Base-by-base conservation (phyloP, 1,284 basidiomycete species). In the Kalmanozyma brasiliensis region DNA sequence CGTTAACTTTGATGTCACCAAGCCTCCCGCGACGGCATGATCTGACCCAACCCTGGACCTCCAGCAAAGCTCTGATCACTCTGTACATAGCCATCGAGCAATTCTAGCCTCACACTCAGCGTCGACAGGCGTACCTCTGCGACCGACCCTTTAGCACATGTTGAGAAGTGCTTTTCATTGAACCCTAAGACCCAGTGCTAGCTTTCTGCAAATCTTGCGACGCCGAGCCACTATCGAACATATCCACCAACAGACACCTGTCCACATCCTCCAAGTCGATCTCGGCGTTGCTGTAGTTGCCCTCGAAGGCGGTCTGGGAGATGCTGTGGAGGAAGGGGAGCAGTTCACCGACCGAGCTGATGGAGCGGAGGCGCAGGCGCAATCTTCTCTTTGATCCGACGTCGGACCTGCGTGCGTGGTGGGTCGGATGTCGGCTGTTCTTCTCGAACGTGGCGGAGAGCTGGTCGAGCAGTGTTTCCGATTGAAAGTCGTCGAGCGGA, bases 391-490 rank as follows among this genome's bases (percentile, higher is more conserved):
- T 58, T 35, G 13, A 8, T 17, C 19, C 20, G 30, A 16, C 29
- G 30, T 17, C 19, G 42, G 24, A 11, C 2, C n/a, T n/a, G n/a
- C n/a, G n/a, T n/a, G 26, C 26, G n/a, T 34, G 22, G 14, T 34
- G 19, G n/a, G n/a, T n/a, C n/a, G n/a, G n/a, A n/a, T 44, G 14
- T 14, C 33, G 24, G 47, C 23, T 22, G 22, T 29, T 44, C 6
- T 90, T 60, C 88, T 43, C 90, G 83, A 74, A 86, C 47, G 40
- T 89, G 20, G 87, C 91, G n/a, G 92, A 89, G 0, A 98, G 85
- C 41, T 91, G 89, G 81, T 98, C 95, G 81, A 98, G 87, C 83
- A 98, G 88, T 1, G 93, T 91, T 66, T 92, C 90, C 1, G 94
- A 90, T 41, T 85, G 84, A 87, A 90, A 94, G 40, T 89, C 86